Base-by-base conservation (phyloP, 2,329 filamentous ascomycete genomes). In the Didymella glomerata region DNA sequence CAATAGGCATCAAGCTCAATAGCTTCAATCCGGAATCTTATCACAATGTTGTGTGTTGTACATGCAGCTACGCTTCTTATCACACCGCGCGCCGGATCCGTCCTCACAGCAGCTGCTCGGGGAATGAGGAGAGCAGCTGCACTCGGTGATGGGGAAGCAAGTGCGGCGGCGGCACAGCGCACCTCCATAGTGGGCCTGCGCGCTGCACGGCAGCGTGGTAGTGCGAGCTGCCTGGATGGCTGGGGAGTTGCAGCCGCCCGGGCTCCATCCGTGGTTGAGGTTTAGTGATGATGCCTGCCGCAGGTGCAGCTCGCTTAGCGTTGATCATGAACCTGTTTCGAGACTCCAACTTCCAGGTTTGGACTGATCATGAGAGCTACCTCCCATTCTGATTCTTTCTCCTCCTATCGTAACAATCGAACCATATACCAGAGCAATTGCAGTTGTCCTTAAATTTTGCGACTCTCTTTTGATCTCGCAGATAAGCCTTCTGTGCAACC, bases 51-150 rank as follows among this genome's bases (percentile, higher is more conserved):
- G 54, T 46, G 55, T 20, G 49, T 45, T 53, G 55, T 58, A 48
- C 25, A 53, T 58, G 45, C 44, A 54, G 45, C 38, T 32, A 28
- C 22, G 24, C 25, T 40, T 38, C 34, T 28, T 40, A 44, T 48
- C 24, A 41, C 32, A 42, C 52, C n/a, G 18, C 40, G 9, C 40
- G 49, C 55, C 55, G 49, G 45, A 58, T 58, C 49, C 49, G 49
- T 48, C 49, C 14, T 42, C 22, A 34, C 24, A 44, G 52, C 54
- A 42, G 54, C 54, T 47, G 44, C 34, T 24, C 40, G 42, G 54
- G 48, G 42, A 57, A 57, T 52, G 54, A 51, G 34, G 42, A 51
- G 54, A 51, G 54, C 54, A 45, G 55, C 55, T 53, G 55, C 49
- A n/a, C 55, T 49, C 48, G 36, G 49, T 24, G 14, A 20, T 36